Base-by-base conservation (phyloP, 805 yeast genomes). In the Diddensiella caesifluorescens region DNA sequence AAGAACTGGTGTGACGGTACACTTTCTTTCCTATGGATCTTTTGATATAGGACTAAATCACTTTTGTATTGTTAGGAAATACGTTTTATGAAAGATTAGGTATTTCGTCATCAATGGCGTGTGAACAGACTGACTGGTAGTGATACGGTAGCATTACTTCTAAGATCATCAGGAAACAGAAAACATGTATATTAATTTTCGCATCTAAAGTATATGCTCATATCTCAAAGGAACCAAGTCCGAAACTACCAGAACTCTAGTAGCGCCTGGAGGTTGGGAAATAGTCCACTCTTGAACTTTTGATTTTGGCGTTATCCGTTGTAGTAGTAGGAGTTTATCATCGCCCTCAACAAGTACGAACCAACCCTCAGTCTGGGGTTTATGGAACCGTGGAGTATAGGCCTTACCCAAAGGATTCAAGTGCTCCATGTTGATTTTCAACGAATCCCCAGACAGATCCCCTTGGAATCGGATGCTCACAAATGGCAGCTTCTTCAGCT, bases 321-420 rank as follows among this genome's bases (percentile, higher is more conserved):
- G 86, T 34, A 90, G 65, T 31, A 81, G 69, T 28, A 73, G 61
- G 21, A 90, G 57, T 80, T 84, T 29, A 34, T 72, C 72, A 2
- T 61, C 66, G 4, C 65, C 62, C 9, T 18, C 23, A 16, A 28
- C 31, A 36, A 90, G 74, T 6, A 80, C 73, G 60, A 90, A 86
- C 97, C 98, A 92, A 0, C 94, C 78, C 59, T 92, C 97, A 55
- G 87, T 80, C 62, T 92, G 98, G 2, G 79, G 69, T 61, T 92
- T 90, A 34, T 95, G 95, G 65, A 85, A 92, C 52, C 75, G 76
- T 2, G 94, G 90, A 44, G 89, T 70, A 54, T 80, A 77, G 39
- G 86, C 74, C 49, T 75, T 75, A 66, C 78, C 83, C 23, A 27
- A 21, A 4, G 55, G 49, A 41, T 74, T 77, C n/a, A 66, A 63